Evolutionary conservation across 306 rosid species (phyloP), one percentile per base, ranked within the genome.

Genomic region (Medicago truncatula): DNA sequence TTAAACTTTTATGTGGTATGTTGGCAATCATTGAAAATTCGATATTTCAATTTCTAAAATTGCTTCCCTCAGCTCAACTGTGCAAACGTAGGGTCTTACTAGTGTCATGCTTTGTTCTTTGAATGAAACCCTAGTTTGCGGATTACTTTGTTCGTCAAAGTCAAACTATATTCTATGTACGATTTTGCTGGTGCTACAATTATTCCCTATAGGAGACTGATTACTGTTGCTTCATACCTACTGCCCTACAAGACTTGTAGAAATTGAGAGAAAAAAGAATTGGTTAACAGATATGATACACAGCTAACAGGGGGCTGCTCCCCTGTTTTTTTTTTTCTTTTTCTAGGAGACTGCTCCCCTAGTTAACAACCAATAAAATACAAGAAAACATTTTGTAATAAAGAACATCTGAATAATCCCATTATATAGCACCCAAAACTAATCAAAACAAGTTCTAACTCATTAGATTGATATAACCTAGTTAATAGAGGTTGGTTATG

Each of bases 181-280:
- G 16, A 47, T 13, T 50, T 52, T 76, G 18, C 52, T 38, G 21
- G 31, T 43, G 68, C 72, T 74, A 12, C 39, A 63, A 18, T 66
- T 40, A 44, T 50, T 70, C 61, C 43, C 23, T 67, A 21, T 20
- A 46, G 18, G 63, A 10, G 64, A 44, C 20, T 65, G 76, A 74
- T 46, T 17, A 17, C 9, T 36, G 2, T 66, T 75, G 52, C 54
- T 49, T 46, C 18, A 20, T 20, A 56, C 61, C 7, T 20, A 10
- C 61, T 56, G 10, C 31, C 41, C 38, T 74, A 21, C 62, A 69
- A 12, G n/a, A 69, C 41, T 34, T 47, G 21, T 11, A 69, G 69
- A 68, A 43, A 28, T 44, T 57, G 41, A 58, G 50, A 57, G 52
- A 73, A 18, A 39, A 59, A 67, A 56, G 16, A 57, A 77, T 77